phyloP scores from a whole-genome alignment of 2,329 filamentous ascomycete species.

The Aspergillus uvarum region DNA sequence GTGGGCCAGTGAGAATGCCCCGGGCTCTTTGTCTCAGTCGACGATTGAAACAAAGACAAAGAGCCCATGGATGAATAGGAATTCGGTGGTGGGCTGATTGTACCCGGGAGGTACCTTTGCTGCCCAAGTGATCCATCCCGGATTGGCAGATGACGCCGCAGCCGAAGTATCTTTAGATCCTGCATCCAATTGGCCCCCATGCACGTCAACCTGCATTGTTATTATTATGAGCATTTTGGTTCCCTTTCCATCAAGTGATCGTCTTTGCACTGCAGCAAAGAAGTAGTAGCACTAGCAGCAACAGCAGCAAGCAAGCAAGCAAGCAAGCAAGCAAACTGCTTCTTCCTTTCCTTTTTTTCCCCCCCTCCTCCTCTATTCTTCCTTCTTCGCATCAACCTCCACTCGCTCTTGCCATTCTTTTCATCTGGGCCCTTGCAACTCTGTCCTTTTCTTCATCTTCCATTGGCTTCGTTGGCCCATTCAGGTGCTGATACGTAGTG shows the following conservation, averaged over 20 bases:
- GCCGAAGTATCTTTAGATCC: background rate
- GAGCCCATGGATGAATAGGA: too few species aligned
- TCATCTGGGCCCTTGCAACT: too few species aligned
- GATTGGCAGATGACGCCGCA: background rate
- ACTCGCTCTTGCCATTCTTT: background rate
- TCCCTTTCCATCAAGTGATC: background rate
- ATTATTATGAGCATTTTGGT: background rate
- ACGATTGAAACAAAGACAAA: too few species aligned
- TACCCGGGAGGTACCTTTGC: background rate
- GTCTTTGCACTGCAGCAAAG: background rate
- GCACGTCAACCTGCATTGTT: background rate
- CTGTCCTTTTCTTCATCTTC: too few species aligned
- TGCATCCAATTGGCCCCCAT: background rate
- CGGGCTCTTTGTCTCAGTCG: background rate
- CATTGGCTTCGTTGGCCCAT: too few species aligned
- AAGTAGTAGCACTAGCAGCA: background rate
- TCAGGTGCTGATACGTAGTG: too few species aligned
- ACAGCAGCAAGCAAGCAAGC: background rate
- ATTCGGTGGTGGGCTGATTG: background rate
- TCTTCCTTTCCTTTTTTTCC: background rate
- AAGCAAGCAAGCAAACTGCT: background rate
- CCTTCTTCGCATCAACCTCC: background rate
- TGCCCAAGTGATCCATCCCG: background rate
- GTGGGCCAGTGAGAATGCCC: too few species aligned
- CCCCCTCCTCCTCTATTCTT: background rate